phyloP scores from a whole-genome alignment of 1,284 basidiomycete genomes.

The Phlebopus sp. region DNA sequence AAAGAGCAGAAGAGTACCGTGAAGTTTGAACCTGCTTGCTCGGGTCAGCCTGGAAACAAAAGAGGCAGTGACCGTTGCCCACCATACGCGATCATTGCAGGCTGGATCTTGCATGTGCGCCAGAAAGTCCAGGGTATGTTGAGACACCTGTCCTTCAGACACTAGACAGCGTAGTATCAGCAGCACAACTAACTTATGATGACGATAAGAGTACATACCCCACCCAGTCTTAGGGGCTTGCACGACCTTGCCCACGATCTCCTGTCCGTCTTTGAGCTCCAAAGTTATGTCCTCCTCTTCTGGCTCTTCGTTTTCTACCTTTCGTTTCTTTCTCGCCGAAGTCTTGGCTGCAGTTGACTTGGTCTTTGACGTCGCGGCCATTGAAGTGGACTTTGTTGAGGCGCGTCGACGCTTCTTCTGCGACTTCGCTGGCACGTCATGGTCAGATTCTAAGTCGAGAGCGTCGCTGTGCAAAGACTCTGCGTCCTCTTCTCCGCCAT shows the following conservation, averaged over 20 bases:
- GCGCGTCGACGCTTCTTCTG: conserved; percentile 20
- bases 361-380: conserved; percentile 1
- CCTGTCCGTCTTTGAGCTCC: conserved; percentile 63
- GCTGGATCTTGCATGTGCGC: conserved; percentile 66
- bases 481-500: conserved; percentile 12
- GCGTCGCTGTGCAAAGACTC: conserved; percentile 45
- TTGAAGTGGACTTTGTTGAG: conserved; percentile 7
- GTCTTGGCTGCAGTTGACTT: conserved; percentile 11
- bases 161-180: conserved; percentile 43
- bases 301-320: conserved; percentile 21
- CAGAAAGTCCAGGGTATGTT: conserved; percentile 82
- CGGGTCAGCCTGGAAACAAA: background rate
- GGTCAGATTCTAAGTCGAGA: conserved; percentile 40
- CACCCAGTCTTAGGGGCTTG: conserved; percentile 78
- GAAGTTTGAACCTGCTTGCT: conserved; percentile 65
- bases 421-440: background rate
- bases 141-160: conserved; percentile 80
- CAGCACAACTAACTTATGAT: too few species aligned
- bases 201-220: conserved; percentile 47
- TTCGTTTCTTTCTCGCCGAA: conserved; percentile 19
- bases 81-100: conserved; percentile 89
- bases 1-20: conserved; percentile 44
- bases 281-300: conserved; percentile 38
- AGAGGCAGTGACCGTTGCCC: background rate
- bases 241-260: conserved; percentile 66